Evolutionary conservation across 352 stramenopile species (phyloP).

Genomic region (Pythium monospermum): DNA sequence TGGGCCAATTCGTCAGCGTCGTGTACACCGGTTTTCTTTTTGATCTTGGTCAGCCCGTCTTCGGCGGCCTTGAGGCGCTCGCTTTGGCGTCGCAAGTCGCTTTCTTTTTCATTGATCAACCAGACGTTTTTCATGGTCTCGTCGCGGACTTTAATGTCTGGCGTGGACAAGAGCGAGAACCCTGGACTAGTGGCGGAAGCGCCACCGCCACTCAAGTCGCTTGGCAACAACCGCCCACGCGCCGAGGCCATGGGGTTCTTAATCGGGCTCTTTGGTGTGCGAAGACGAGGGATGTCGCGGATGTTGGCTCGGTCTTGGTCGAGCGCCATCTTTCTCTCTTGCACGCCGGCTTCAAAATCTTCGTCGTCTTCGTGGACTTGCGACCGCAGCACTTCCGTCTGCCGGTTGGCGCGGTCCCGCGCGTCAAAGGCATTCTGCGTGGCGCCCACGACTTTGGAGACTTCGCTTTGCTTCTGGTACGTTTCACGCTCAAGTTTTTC

Average conservation of each 20-base stretch:
- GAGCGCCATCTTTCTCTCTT: slow-evolving; percentile 78
- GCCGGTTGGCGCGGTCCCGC: slow-evolving; percentile 76
- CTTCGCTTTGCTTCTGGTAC: slow-evolving; percentile 77
- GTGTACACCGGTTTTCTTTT: slow-evolving; percentile 81
- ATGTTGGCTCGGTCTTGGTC: slow-evolving; percentile 79
- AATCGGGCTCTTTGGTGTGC: slow-evolving; percentile 56
- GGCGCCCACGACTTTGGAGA: slow-evolving; percentile 63
- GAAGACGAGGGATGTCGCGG: slow-evolving; percentile 61
- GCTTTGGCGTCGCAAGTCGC: slow-evolving; percentile 63
- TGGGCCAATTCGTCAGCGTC: slow-evolving; percentile 82
- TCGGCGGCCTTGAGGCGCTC: slow-evolving; percentile 69
- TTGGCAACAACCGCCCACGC: slow-evolving; percentile 1
- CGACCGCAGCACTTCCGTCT: slow-evolving; percentile 67
- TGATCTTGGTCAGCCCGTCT: slow-evolving; percentile 83
- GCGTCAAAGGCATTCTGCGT: slow-evolving; percentile 80
- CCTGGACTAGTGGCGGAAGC: too few species aligned
- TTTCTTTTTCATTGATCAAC: slow-evolving; percentile 72
- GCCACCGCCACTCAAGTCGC: slow-evolving; percentile 16
- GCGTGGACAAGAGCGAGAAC: slow-evolving; percentile 61
- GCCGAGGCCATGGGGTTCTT: slow-evolving; percentile 18
- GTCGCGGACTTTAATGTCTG: slow-evolving; percentile 64
- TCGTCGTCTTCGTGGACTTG: slow-evolving; percentile 76
- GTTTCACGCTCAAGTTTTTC: slow-evolving; percentile 83
- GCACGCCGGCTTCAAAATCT: slow-evolving; percentile 84
- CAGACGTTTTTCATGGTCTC: slow-evolving; percentile 75